Conservation (phyloP, 192 early-diverging fungal genomes). For the Coemansia sp. region DNA sequence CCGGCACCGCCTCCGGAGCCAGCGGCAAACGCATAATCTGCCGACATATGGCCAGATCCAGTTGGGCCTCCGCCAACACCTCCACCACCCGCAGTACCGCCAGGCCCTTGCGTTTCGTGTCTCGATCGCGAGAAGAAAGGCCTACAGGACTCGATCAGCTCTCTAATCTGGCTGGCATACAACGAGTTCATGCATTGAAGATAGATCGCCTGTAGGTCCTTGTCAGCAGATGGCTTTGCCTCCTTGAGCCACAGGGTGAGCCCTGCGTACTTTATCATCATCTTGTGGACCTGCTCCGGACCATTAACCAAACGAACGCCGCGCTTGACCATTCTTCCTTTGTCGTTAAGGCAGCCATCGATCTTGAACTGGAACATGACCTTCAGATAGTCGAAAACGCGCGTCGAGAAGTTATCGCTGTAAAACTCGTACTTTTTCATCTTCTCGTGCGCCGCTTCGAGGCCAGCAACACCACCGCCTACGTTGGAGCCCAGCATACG, state of each 20-base stretch:
- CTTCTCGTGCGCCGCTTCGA: conserved; percentile 62
- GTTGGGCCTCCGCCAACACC: not conserved
- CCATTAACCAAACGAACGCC: conserved; percentile 49
- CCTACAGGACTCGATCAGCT: conserved; percentile 60
- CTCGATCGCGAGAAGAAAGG: conserved; percentile 38
- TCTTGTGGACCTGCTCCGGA: conserved; percentile 66
- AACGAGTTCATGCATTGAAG: conserved; percentile 59
- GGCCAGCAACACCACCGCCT: conserved; percentile 56
- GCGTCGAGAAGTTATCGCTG: conserved; percentile 65
- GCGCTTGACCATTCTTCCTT: conserved; percentile 25
- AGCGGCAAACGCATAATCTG: conserved; percentile 42
- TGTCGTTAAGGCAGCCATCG: conserved; percentile 59
- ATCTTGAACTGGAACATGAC: conserved; percentile 68
- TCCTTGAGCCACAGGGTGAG: conserved; percentile 75
- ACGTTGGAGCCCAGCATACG: conserved; percentile 65
- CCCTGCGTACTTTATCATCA: conserved; percentile 66
- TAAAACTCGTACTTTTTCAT: conserved; percentile 69
- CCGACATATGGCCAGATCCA: not conserved
- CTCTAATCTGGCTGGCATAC: conserved; percentile 57
- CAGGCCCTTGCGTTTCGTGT: conserved; percentile 30
- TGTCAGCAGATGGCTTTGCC: conserved; percentile 69
- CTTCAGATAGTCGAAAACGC: conserved; percentile 68
- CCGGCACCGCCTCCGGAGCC: conserved; percentile 10
- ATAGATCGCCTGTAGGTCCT: conserved; percentile 73
- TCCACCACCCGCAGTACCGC: conserved; percentile 13